Base-by-base conservation (phyloP, 768 basidiomycete genomes). In the Mrakia gelida region DNA sequence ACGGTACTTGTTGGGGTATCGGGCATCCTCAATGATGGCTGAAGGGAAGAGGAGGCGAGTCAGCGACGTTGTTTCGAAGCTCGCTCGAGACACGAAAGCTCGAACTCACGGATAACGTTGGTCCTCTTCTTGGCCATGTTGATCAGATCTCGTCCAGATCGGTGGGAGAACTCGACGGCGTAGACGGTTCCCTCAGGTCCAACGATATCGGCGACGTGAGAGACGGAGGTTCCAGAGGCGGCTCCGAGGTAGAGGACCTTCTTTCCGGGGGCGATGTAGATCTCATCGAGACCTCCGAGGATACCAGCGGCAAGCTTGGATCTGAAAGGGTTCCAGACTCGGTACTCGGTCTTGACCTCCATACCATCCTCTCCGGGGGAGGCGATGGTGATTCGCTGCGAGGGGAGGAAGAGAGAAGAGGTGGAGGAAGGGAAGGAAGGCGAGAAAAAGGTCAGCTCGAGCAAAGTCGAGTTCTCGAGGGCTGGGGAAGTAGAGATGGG, bases 101-200 rank as follows among this genome's bases (percentile, higher is more conserved):
- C 56, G 71, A 21, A 88, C 92, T 78, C 86, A 96, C 94, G 97
- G 82, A 98, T 96, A 80, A 98, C 94, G 85, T 98, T 99, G 80
- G 97, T 98, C 79, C 97, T 89, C 86, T 97, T 98, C 87, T 98
- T 98, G 49, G 97, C 96, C 97, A 98, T 99, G 86, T 92, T 92
- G 81, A 99, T 97, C 80, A 98, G 86, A 86, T 99, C 97, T 85
- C 97, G 93, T 52, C 97, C 97, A 75, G 95, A 96, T 82, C 97
- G 90, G 81, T 91, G 88, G 3, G 97, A 98, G 86, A 99, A 98
- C 85, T 99, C 97, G 45, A 99, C 97, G 28, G 97, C 97, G 84
- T 99, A 98, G 13, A 98, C 97, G 79, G 92, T 89, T 75, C 97
- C 97, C 80, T 97, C 94, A 28, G 97, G 95, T 26, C 97, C 97